phyloP scores from a whole-genome alignment of 129 eudicot genomes.

The Daucus carota region DNA sequence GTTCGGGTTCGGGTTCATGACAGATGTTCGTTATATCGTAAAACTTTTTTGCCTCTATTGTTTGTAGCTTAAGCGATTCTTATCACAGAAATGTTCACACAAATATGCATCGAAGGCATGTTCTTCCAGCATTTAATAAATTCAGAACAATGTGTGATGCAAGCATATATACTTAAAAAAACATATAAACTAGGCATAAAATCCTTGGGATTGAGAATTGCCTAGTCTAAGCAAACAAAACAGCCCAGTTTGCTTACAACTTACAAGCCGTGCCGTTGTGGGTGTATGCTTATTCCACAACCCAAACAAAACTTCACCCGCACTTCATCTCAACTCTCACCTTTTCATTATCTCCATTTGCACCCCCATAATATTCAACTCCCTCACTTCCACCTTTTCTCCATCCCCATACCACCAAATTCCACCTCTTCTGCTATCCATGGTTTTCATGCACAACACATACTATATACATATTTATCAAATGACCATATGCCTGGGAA shows the following conservation, averaged over 20 bases:
- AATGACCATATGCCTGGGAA: too few species aligned
- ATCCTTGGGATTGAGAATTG: not conserved
- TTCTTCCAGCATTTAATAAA: not conserved
- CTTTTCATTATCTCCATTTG: constrained; percentile 8
- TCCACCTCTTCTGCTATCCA: not conserved
- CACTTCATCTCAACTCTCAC: constrained; percentile 43
- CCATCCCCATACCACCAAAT: not conserved
- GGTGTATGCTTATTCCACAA: constrained; percentile 50
- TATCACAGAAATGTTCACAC: not conserved
- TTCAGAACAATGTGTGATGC: not conserved
- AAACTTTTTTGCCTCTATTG: too few species aligned
- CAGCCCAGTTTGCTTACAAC: not conserved
- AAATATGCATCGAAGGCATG: not conserved
- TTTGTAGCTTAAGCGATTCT: not conserved
- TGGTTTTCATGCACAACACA: too few species aligned
- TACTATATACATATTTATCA: too few species aligned
- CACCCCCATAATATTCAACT: not conserved
- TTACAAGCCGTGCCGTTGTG: constrained; percentile 59
- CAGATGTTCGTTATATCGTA: too few species aligned
- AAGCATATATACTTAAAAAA: not conserved
- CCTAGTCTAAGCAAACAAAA: not conserved
- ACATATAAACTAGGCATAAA: not conserved
- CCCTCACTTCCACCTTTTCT: constrained; percentile 4
- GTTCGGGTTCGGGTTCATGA: too few species aligned
- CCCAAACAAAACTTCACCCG: constrained; percentile 50